These are phyloP conservation scores for Agaricus blazei DNA, from an alignment of 768 basidiomycete genomes.

Conservation along the genomic window DNA sequence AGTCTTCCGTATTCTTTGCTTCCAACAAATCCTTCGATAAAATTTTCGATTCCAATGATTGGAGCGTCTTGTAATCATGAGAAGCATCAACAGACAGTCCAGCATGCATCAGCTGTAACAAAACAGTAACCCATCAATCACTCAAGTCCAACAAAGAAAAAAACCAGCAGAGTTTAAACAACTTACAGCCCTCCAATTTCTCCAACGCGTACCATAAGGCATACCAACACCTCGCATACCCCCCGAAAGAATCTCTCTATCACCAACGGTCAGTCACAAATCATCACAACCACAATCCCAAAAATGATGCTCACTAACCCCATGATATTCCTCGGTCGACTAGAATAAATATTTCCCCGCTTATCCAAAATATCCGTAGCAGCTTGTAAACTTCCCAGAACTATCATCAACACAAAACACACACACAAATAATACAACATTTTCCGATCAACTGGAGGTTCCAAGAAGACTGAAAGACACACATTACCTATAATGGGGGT, in stretches of 20 bases:
- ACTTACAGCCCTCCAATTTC: slow-evolving; percentile 28
- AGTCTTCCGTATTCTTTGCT: slow-evolving; percentile 11
- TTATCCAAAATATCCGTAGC: slow-evolving; percentile 28
- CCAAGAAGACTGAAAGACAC: not conserved
- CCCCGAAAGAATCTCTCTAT: slow-evolving; percentile 25
- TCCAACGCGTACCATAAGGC: slow-evolving; percentile 26
- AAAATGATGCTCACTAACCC: slow-evolving; percentile 15
- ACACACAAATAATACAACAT: too few species aligned
- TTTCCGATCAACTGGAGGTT: too few species aligned
- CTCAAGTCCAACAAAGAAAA: not conserved
- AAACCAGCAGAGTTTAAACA: not conserved
- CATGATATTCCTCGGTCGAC: slow-evolving; percentile 26
- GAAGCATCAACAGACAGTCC: slow-evolving; percentile 21
- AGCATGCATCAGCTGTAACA: slow-evolving; percentile 19
- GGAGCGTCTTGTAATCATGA: slow-evolving; percentile 18
- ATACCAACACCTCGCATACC: slow-evolving; percentile 28
- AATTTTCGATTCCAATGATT: slow-evolving; percentile 18
- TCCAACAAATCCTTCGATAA: slow-evolving; percentile 17
- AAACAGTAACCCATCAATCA: slow-evolving; percentile 2
- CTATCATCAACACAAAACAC: slow-evolving; percentile 6
- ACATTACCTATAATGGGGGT: slow-evolving; percentile 18
- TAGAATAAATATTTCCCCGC: slow-evolving; percentile 27
- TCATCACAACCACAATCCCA: not conserved
- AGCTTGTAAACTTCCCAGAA: slow-evolving; percentile 22
- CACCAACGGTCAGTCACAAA: not conserved